Evolutionary conservation across 371 early-diverging fungal species (phyloP).

Genomic region (Mucor lusitanicus): DNA sequence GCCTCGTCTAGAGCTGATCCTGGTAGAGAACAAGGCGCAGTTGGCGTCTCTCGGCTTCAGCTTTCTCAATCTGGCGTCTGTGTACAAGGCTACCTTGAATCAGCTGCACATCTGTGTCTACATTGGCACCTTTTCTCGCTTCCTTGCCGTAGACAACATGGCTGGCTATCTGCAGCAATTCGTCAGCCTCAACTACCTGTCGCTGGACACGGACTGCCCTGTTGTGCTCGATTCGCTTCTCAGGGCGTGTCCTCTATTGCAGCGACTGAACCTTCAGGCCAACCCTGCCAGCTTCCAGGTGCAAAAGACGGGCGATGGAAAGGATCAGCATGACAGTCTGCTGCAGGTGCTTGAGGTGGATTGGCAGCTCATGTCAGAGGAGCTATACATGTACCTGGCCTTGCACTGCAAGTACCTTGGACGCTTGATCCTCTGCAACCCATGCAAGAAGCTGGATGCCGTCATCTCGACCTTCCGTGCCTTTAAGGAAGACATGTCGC

Average conservation of each 20-base stretch:
- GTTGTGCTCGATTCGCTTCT: not conserved
- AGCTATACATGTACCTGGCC: not conserved
- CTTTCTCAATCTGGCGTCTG: not conserved
- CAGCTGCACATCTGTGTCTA: not conserved
- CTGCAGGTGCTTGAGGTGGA: not conserved
- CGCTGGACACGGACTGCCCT: not conserved
- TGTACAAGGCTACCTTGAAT: not conserved
- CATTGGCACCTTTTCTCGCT: not conserved
- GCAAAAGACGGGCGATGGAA: not conserved
- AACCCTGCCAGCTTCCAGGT: not conserved
- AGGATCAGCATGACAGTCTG: not conserved
- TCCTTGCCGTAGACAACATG: not conserved
- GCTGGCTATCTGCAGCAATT: not conserved
- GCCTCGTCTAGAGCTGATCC: not conserved
- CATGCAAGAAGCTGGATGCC: not conserved
- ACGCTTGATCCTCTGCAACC: not conserved
- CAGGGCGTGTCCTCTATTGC: not conserved
- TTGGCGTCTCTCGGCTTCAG: not conserved
- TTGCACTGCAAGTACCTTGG: not conserved
- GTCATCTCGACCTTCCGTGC: not conserved
- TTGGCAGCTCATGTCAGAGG: not conserved
- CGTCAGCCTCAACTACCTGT: not conserved
- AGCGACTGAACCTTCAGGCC: not conserved
- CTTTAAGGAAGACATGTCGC: not conserved
- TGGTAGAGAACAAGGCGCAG: not conserved